phyloP scores from a whole-genome alignment of 345 rosid genomes.

The Syzygium oleosum region DNA sequence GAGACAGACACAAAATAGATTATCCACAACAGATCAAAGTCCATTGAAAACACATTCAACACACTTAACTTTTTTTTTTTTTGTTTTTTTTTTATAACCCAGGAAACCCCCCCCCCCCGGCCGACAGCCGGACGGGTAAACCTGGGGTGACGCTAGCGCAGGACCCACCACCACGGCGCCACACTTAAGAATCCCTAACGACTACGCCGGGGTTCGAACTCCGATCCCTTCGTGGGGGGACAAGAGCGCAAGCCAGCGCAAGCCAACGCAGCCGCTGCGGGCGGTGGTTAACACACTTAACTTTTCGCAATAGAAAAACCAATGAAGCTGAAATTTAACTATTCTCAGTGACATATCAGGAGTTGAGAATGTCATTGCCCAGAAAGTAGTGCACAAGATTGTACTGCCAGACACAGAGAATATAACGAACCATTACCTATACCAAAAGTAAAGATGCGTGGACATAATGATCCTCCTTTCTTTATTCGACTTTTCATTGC shows the following conservation, averaged over 20 bases:
- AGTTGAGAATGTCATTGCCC: background rate
- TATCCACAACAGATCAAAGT: background rate
- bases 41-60: background rate
- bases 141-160: too few species aligned
- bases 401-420: background rate
- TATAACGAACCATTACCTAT: slow-evolving; percentile 41
- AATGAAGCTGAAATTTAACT: background rate
- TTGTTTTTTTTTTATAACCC: too few species aligned
- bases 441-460: slow-evolving; percentile 75
- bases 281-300: too few species aligned
- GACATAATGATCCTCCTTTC: slow-evolving; percentile 40
- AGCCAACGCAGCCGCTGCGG: too few species aligned
- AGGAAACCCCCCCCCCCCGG: too few species aligned
- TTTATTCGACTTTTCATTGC: slow-evolving; percentile 45
- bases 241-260: too few species aligned
- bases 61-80: too few species aligned
- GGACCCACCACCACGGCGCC: too few species aligned
- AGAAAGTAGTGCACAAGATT: background rate
- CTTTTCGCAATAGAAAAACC: background rate
- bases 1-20: background rate
- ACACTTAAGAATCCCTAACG: too few species aligned
- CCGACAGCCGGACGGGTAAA: too few species aligned
- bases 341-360: background rate
- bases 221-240: too few species aligned
- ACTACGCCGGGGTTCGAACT: too few species aligned